A percentile compares a stretch with the other conserved stretches of the same genome.
Evolutionary conservation across 140 eudicot genomes (phyloP).

Genomic region (Cichorium intybus): DNA sequence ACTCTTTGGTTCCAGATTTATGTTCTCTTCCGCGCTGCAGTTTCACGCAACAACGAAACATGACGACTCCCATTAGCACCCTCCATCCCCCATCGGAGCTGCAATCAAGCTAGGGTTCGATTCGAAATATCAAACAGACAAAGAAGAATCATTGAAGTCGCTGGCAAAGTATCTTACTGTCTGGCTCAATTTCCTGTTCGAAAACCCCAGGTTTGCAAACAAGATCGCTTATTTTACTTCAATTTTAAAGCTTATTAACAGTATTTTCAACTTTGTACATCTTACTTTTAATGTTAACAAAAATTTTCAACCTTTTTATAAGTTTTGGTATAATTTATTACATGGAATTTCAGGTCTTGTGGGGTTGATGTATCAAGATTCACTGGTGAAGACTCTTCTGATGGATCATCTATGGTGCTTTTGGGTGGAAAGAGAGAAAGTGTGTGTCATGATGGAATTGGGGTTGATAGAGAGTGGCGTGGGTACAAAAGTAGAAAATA

Average conservation of each 20-base stretch:
- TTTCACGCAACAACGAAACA: no score
- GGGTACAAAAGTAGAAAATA: constrained; percentile 71
- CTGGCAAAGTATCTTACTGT: constrained; percentile 72
- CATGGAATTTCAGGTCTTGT: constrained; percentile 38
- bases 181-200: no score
- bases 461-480: no score
- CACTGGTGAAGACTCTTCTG: constrained; percentile 41
- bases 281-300: background rate
- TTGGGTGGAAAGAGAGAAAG: no score
- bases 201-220: constrained; percentile 52
- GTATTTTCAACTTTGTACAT: background rate
- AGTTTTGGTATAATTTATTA: background rate
- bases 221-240: background rate
- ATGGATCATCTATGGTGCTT: no score
- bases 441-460: no score
- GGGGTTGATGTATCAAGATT: constrained; percentile 55
- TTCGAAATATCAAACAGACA: constrained; percentile 46
- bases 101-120: no score
- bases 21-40: no score
- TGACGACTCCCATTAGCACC: no score
- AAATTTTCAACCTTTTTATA: background rate
- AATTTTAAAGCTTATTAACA: background rate
- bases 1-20: constrained; percentile 61
- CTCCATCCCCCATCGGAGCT: no score
- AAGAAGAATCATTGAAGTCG: constrained; percentile 62